A percentile compares a stretch with the other conserved stretches of the same genome.
Evolutionary conservation across 148 eudicot genomes (phyloP).

Genomic region (Diospyros kaki): DNA sequence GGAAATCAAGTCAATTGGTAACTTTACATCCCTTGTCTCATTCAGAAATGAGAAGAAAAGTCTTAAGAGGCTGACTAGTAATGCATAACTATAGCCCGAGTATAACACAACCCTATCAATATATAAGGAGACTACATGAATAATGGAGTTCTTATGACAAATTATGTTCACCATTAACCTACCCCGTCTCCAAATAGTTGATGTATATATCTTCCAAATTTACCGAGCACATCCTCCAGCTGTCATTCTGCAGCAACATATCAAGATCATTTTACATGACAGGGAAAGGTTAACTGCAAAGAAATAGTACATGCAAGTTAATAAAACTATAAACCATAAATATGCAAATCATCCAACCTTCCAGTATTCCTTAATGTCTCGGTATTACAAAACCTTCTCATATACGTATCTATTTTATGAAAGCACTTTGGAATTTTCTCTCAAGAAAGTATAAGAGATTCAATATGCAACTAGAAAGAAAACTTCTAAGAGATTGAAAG

Average conservation of each 20-base stretch:
- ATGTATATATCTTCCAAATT: constrained; percentile 54
- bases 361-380: background rate
- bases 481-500: background rate
- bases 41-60: background rate
- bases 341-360: background rate
- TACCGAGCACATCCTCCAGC: constrained; percentile 39
- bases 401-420: background rate
- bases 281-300: background rate
- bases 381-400: background rate
- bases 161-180: constrained; percentile 10
- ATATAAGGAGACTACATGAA: background rate
- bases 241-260: constrained; percentile 40
- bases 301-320: background rate
- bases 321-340: background rate
- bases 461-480: background rate
- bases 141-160: background rate
- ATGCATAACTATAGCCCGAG: background rate
- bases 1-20: background rate
- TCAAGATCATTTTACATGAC: background rate
- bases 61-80: background rate
- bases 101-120: background rate
- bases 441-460: background rate
- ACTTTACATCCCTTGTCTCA: no score
- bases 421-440: background rate
- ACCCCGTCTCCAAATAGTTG: constrained; percentile 41